phyloP scores from a whole-genome alignment of 371 early-diverging fungal species.

The Actinomucor elegans region DNA sequence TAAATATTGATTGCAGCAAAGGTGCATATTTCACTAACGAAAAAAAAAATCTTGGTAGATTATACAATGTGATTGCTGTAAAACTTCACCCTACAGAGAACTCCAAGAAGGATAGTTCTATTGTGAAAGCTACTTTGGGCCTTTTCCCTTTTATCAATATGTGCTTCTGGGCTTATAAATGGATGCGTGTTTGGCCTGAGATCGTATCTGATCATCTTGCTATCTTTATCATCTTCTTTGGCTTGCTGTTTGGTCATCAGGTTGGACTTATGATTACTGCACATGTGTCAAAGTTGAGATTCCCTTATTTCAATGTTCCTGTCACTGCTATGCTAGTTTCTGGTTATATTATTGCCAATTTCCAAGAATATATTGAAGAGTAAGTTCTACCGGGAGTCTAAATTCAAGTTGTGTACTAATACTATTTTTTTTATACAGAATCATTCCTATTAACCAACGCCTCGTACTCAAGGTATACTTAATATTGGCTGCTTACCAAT shows the following conservation, averaged over 20 bases:
- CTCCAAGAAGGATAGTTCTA: constrained; percentile 48
- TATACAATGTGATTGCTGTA: constrained; percentile 33
- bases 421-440: constrained; percentile 2
- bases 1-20: not conserved
- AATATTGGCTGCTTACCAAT: constrained; percentile 37
- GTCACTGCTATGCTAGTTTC: constrained; percentile 43
- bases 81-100: constrained; percentile 34
- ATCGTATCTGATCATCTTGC: constrained; percentile 66
- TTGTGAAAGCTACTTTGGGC: constrained; percentile 58
- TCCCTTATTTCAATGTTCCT: constrained; percentile 75
- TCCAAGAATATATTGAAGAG: constrained; percentile 49
- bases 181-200: constrained; percentile 73
- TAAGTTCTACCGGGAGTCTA: constrained; percentile 25
- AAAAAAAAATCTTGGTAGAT: constrained; percentile 7
- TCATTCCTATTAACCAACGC: constrained; percentile 26
- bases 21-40: no score
- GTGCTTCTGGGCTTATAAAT: constrained; percentile 54
- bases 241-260: constrained; percentile 82
- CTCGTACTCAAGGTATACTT: constrained; percentile 23
- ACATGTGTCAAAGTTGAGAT: constrained; percentile 80
- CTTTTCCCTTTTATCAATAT: constrained; percentile 66
- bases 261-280: constrained; percentile 85
- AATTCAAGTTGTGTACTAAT: not conserved
- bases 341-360: constrained; percentile 68
- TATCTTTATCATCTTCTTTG: constrained; percentile 66